Base-by-base conservation (phyloP, 345 rosid genomes). In the Anacardium occidentale region DNA sequence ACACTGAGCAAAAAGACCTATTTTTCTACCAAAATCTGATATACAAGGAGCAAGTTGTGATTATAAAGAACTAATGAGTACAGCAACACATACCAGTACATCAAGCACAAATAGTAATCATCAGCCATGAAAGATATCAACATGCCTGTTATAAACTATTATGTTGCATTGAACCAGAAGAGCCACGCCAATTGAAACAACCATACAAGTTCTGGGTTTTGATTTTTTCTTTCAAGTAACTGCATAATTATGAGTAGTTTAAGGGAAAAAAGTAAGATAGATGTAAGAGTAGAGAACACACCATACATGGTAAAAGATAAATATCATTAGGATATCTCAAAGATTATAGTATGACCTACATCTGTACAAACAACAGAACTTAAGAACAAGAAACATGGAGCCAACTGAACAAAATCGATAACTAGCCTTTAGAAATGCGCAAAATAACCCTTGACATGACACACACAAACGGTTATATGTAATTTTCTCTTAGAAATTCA, bases 1-100 rank as follows among this genome's bases (percentile, higher is more conserved):
- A 4, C 52, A n/a, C n/a, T 2, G 4, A 0, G 37, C 37, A 42
- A 40, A 2, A 52, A 44, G 52, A 17, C 13, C 25, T 57, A 59
- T 22, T 14, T 24, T 26, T 70, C 65, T 70, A 59, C 56, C 54
- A 54, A 69, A 54, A 18, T 69, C 60, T 21, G 63, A 55, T 68
- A 47, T 54, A 42, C 29, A 8, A 55, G n/a, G 5, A 20, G 8
- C 10, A 17, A 4, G 25, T 10, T 67, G 44, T 67, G 70, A 29
- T 52, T 24, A 69, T 58, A 26, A 66, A 17, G 40, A 56, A 22
- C 34, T 13, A 8, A 53, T 5, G 72, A 55, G 48, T n/a, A n/a
- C n/a, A n/a, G n/a, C n/a, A n/a, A n/a, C n/a, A n/a, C n/a, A n/a
- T n/a, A n/a, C n/a, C n/a, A n/a, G n/a, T n/a, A n/a, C n/a, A n/a